Evolutionary conservation across 2,329 filamentous ascomycete genomes (phyloP).

Genomic region (Ophiostoma triangulosporum): DNA sequence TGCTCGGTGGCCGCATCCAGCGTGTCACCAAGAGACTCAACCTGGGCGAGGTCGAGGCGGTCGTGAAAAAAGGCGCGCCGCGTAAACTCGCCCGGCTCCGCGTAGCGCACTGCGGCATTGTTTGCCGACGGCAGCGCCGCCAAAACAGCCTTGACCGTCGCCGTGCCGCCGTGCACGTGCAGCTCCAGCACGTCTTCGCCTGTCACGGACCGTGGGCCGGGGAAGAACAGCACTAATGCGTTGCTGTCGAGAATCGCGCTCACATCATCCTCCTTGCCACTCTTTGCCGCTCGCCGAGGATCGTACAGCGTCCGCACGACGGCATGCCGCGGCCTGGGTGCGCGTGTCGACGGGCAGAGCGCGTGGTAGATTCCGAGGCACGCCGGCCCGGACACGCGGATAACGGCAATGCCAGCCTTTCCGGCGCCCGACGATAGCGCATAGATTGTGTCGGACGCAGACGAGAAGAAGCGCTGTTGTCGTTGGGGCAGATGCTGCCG

Average conservation of each 20-base stretch:
- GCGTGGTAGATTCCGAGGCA: constrained; percentile 46
- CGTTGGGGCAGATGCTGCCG: neutral
- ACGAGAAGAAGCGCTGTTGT: neutral
- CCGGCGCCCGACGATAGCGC: constrained; percentile 80
- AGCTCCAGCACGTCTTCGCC: constrained; percentile 88
- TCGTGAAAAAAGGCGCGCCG: constrained; percentile 79
- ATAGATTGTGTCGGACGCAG: constrained; percentile 56
- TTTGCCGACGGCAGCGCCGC: constrained; percentile 49
- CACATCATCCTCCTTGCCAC: neutral
- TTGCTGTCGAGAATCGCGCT: constrained; percentile 57
- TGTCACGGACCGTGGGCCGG: constrained; percentile 67
- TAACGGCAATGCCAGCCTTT: constrained; percentile 77
- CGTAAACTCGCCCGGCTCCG: constrained; percentile 92
- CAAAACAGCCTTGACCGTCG: constrained; percentile 77
- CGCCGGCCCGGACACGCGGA: constrained; percentile 71
- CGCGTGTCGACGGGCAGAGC: constrained; percentile 33
- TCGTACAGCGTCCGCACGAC: constrained; percentile 62
- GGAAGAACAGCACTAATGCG: constrained; percentile 73
- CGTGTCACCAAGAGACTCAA: constrained; percentile 50
- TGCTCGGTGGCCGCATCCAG: constrained; percentile 72
- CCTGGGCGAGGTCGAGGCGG: constrained; percentile 75
- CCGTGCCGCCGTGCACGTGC: constrained; percentile 85
- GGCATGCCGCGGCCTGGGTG: constrained; percentile 43
- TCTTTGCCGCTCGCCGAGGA: no score
- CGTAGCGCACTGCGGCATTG: constrained; percentile 21